These are phyloP conservation scores for Xylariaceae sp. DNA, from an alignment of 2,329 filamentous ascomycete species.

Conservation along the genomic window DNA sequence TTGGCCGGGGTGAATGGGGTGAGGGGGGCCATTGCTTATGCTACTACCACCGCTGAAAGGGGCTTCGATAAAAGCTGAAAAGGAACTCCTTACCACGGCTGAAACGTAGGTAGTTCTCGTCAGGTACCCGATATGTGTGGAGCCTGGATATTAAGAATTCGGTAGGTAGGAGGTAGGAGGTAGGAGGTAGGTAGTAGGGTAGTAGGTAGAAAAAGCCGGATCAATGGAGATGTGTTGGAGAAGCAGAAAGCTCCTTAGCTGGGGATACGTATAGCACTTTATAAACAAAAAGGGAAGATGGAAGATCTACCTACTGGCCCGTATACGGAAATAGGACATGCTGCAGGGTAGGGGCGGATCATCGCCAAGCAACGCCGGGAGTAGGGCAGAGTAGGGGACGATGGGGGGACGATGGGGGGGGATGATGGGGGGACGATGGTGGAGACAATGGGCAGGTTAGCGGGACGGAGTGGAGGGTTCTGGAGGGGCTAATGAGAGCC, in stretches of 20 bases:
- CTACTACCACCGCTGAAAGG: not conserved
- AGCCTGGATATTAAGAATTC: too few relatives aligned
- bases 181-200: not conserved
- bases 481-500: not conserved
- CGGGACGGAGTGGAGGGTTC: conserved; percentile 9
- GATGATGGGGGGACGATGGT: too few relatives aligned
- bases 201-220: not conserved
- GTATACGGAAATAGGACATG: conserved; percentile 11
- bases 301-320: conserved; percentile 1
- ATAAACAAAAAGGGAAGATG: conserved; percentile 6
- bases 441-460: conserved; percentile 3
- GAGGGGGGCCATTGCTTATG: conserved; percentile 32
- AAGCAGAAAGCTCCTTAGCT: not conserved
- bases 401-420: too few relatives aligned
- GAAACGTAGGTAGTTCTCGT: conserved; percentile 3
- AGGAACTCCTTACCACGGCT: not conserved
- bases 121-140: not conserved
- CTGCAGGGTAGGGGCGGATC: conserved; percentile 12
- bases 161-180: too few relatives aligned
- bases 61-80: not conserved
- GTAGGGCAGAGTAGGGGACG: not conserved
- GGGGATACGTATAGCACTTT: conserved; percentile 5
- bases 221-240: conserved; percentile 2
- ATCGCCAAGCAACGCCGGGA: conserved; percentile 5
- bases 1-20: conserved; percentile 58